These are phyloP conservation scores for Piromyces finnis DNA, from an alignment of 192 early-diverging fungal species.

Conservation along the genomic window DNA sequence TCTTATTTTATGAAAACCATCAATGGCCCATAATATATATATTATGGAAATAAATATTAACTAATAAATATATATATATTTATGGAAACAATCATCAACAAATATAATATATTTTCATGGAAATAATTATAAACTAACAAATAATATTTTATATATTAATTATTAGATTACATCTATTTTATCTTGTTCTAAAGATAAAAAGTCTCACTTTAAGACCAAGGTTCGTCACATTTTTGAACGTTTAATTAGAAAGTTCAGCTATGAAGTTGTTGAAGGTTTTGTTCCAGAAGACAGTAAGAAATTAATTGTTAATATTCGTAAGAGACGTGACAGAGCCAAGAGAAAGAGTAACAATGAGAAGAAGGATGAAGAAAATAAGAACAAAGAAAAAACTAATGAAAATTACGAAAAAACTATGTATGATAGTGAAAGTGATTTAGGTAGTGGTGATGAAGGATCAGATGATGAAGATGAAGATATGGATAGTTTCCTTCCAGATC, in stretches of 20 bases:
- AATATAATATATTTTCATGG: too few relatives aligned
- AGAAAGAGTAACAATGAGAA: slow-evolving; percentile 35
- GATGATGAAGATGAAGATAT: slow-evolving; percentile 43
- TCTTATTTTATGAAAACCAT: too few relatives aligned
- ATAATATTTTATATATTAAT: not conserved
- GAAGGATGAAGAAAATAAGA: slow-evolving; percentile 18
- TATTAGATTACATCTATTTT: slow-evolving; percentile 36
- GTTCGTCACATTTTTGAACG: slow-evolving; percentile 86
- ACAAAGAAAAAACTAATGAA: slow-evolving; percentile 21
- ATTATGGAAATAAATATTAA: too few relatives aligned
- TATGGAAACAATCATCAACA: too few relatives aligned
- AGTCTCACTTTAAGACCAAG: slow-evolving; percentile 75
- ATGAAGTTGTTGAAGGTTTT: slow-evolving; percentile 56
- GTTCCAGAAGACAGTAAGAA: slow-evolving; percentile 78
- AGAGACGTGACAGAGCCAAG: slow-evolving; percentile 71
- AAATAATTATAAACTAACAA: too few relatives aligned
- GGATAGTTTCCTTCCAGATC: slow-evolving; percentile 24
- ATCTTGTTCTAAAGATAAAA: slow-evolving; percentile 69
- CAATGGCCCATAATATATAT: too few relatives aligned
- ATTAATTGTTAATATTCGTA: slow-evolving; percentile 80
- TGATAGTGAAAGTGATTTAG: slow-evolving; percentile 73
- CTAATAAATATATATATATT: too few relatives aligned
- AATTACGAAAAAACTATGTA: slow-evolving; percentile 78
- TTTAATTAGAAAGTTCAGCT: slow-evolving; percentile 65
- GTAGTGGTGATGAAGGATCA: slow-evolving; percentile 17